Base-by-base conservation (phyloP, 495 filamentous ascomycete genomes). In the Xylaria longipes region DNA sequence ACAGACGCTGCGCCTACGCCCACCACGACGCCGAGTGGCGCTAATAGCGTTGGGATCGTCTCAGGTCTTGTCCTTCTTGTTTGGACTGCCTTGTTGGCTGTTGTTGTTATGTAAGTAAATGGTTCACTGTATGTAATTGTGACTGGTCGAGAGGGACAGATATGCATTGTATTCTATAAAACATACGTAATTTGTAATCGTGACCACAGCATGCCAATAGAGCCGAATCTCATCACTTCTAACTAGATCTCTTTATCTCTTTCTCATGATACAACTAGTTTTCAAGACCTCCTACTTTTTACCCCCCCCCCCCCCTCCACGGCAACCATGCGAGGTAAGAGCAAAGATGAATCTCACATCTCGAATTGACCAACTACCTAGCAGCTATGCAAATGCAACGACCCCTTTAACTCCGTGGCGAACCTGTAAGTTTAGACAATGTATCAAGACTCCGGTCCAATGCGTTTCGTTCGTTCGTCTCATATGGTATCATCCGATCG, bases 381-480 rank as follows among this genome's bases (percentile, higher is more conserved):
- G 8, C 6, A 22, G 20, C 41, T 50, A 50, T 50, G 43, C 14
- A 50, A 65, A 50, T 65, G 43, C 43, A 50, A 33, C 5, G n/a
- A 65, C 8, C 41, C 9, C 45, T 2, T 7, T 1, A 65, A 65
- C 63, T 64, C 61, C 61, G 17, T 33, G 41, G 25, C 15, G 25
- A 64, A 48, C 25, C 39, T 29, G 27, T 48, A 64, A 41, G 41
- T 33, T 31, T 62, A 29, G 37, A 46, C 0, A 64, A 31, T 7
- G 22, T 64, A 31, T 62, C 39, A 70, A 70, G 46, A 70, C 68
- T 64, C 68, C 68, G n/a, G 33, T 27, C 58, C 68, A 43, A 63
- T 70, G 68, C 58, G 63, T n/a, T 39, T n/a, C 4, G 11, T 52
- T n/a, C n/a, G n/a, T n/a, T n/a, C 29, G n/a, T 54, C 2, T 66